Percentiles rank a stretch among this genome's conserved stretches.
Conservation (phyloP, 176 grass and related monocot genomes). For the Aegilops bicornis region DNA sequence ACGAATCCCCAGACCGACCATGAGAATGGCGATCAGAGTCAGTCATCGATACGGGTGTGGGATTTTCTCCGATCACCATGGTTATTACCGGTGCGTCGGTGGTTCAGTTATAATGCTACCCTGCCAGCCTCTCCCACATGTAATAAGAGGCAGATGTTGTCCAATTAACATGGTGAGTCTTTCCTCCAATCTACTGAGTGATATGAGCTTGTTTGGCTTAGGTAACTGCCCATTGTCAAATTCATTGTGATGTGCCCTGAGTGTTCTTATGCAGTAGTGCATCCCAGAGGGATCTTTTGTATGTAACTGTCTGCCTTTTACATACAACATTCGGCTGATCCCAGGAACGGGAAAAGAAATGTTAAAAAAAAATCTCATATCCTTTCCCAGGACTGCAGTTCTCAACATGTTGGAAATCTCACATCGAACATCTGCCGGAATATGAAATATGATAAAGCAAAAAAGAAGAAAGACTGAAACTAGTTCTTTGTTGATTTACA, state of each 20-base stretch:
- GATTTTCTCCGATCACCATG: conserved; percentile 63
- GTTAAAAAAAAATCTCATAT: not conserved
- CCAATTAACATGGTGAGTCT: too few species aligned
- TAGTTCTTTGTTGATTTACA: not conserved
- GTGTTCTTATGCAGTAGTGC: not conserved
- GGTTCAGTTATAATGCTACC: not conserved
- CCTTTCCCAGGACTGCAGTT: not conserved
- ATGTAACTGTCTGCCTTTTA: conserved; percentile 5
- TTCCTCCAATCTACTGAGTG: not conserved
- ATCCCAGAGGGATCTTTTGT: not conserved
- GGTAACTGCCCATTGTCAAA: not conserved
- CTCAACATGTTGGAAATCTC: not conserved
- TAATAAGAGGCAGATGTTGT: too few species aligned
- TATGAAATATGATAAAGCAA: not conserved
- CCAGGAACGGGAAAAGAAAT: not conserved
- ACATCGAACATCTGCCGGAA: not conserved
- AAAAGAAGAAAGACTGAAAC: not conserved
- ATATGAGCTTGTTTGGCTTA: not conserved
- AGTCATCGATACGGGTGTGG: conserved; percentile 79
- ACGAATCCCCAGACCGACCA: conserved; percentile 49
- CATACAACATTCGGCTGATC: conserved; percentile 17
- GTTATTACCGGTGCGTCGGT: not conserved
- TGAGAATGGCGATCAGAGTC: conserved; percentile 56
- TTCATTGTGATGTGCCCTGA: not conserved
- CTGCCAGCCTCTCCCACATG: too few species aligned